Evolutionary conservation across 768 basidiomycete species (phyloP), one percentile per base, ranked within the genome.

Genomic region (Trametes cinnabarina): DNA sequence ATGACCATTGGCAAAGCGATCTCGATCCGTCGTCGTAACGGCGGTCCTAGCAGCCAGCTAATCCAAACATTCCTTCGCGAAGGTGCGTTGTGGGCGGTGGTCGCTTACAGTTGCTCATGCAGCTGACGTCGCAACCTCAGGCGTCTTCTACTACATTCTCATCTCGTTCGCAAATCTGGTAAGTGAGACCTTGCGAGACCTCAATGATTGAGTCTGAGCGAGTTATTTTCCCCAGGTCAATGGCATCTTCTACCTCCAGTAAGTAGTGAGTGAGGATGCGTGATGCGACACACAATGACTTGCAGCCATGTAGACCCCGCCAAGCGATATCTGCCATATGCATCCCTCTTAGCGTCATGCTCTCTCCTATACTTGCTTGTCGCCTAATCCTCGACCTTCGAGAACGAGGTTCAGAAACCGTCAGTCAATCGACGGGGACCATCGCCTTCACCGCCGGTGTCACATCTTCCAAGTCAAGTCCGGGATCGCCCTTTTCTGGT

Each of bases 171-270:
- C 90, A 47, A 92, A 92, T 74, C 74, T 92, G 76, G 79, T 80
- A 53, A 59, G 76, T 65, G 8, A 22, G 4, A 1, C 15, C 8
- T 11, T 6, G 10, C 15, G 23, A 35, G 43, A 12, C 23, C 17
- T 23, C 3, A 34, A 20, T 42, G 34, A 40, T 57, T n/a, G n/a
- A n/a, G 66, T 26, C 60, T 41, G 0, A 20, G 32, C 30, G 10
- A 55, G 23, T 49, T 58, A n/a, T 6, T 23, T 20, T 2, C 8
- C 7, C 20, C 26, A 79, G 78, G 84, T 91, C 68, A 92, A 92
- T 62, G 90, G 90, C 41, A 86, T 91, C 34, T 91, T 91, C 69
- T 92, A 91, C 70, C 80, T 92, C n/a, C 90, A 91, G 88, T 89
- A 63, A 62, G 85, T 54, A 6, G 20, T 40, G 55, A 32, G 32